Evolutionary conservation across 768 basidiomycete genomes (phyloP).

Genomic region (Phylloporus arenicola): DNA sequence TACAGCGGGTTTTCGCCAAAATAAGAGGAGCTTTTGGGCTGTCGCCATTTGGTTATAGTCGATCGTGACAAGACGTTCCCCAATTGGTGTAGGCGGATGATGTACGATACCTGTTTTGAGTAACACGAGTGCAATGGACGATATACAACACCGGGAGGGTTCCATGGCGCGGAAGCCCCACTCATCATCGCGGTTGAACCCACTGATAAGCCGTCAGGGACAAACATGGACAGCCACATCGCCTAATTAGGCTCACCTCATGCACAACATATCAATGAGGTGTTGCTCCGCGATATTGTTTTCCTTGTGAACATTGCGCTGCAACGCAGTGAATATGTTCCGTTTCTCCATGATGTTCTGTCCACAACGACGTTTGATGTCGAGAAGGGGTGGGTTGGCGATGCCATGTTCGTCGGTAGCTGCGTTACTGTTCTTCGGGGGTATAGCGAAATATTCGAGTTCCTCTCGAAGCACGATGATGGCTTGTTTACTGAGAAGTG

Average conservation of each 20-base stretch:
- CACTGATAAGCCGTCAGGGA: conserved; percentile 38
- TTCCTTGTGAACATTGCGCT: conserved; percentile 98
- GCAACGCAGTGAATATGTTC: conserved; percentile 95
- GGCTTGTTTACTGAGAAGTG: conserved; percentile 90
- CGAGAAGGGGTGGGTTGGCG: conserved; percentile 71
- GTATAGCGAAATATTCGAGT: conserved; percentile 96
- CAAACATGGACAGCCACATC: background rate
- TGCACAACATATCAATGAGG: conserved; percentile 99
- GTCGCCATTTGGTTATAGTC: conserved; percentile 94
- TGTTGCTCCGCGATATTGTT: conserved; percentile 99
- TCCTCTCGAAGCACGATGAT: conserved; percentile 98
- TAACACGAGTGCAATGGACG: conserved; percentile 94
- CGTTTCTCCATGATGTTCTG: conserved; percentile 81
- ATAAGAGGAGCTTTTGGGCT: conserved; percentile 91
- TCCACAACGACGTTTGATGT: conserved; percentile 83
- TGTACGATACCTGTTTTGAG: conserved; percentile 96
- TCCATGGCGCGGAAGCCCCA: conserved; percentile 98
- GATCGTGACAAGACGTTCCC: conserved; percentile 69
- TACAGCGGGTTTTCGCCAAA: conserved; percentile 99
- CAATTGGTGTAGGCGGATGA: conserved; percentile 44
- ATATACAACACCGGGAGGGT: conserved; percentile 94
- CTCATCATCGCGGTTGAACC: conserved; percentile 94
- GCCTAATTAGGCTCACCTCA: conserved; percentile 61
- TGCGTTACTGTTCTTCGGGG: conserved; percentile 59
- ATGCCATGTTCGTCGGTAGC: conserved; percentile 72